These are phyloP conservation scores for Podaxis mareebaensis DNA, from an alignment of 768 basidiomycete species.

Conservation along the genomic window DNA sequence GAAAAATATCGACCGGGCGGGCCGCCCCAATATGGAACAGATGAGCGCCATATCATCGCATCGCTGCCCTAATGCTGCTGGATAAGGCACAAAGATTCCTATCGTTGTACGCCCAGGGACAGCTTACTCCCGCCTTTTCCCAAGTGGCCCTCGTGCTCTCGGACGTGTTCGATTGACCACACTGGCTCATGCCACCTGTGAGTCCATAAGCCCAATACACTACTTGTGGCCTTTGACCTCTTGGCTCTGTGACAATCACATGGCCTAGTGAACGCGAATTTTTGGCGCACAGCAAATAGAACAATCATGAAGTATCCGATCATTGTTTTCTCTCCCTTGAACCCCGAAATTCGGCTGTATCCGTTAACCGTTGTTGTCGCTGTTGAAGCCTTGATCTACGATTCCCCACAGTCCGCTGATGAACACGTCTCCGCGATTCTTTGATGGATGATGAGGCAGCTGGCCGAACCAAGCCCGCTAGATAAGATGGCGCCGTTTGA, in stretches of 20 bases:
- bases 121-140: too few relatives aligned
- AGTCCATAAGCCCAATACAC: too few relatives aligned
- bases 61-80: too few relatives aligned
- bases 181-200: too few relatives aligned
- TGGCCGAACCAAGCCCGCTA: not conserved
- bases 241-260: not conserved
- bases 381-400: not conserved
- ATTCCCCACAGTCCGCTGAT: constrained; percentile 3
- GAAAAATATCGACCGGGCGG: too few relatives aligned
- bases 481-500: not conserved
- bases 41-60: too few relatives aligned
- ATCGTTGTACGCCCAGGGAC: too few relatives aligned
- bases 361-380: constrained; percentile 8
- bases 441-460: not conserved
- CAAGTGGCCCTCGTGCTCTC: too few relatives aligned
- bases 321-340: not conserved
- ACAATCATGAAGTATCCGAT: not conserved
- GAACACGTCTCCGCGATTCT: not conserved
- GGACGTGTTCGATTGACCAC: too few relatives aligned
- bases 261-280: not conserved
- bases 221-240: too few relatives aligned
- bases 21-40: too few relatives aligned
- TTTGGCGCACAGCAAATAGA: not conserved
- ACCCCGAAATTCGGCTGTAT: not conserved
- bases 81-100: too few relatives aligned